Base-by-base conservation (phyloP, 2,329 filamentous ascomycete genomes). In the Pseudogymnoascus destructans region DNA sequence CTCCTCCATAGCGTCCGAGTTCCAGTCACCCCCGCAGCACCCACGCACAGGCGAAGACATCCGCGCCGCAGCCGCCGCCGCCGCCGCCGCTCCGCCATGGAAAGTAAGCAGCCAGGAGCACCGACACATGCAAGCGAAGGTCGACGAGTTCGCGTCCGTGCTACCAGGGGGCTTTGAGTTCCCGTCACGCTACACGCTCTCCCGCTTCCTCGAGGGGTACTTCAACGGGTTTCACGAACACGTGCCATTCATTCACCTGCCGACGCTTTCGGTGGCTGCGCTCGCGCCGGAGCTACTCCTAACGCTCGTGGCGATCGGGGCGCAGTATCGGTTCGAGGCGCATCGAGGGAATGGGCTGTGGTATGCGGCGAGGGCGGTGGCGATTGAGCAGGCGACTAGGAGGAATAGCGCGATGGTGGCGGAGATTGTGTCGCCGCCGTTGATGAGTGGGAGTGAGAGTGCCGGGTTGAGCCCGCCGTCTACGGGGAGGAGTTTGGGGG, bases 141-240 rank as follows among this genome's bases (percentile, higher is more conserved):
- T 85, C 0, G 76, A 80, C 17, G 80, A 84, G 61, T 85, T 85
- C 62, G 79, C 79, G 0, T 73, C 76, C 0, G 77, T 84, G 3
- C 68, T 85, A 19, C 79, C 82, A 0, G 73, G 71, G 57, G 80
- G 82, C 63, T 88, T 88, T 63, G 76, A 81, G 2, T 79, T 88
- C 55, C 85, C 85, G 1, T 87, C 84, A 3, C 78, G 85, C 2
- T 78, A 87, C 63, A 86, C 85, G 0, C 68, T 88, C 25, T 83
- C 81, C 2, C 73, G 85, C 32, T 88, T 87, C 61, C 70, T 88
- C 30, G 83, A 86, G 60, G 84, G 84, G 1, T 89, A 87, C 64
- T 79, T 87, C 57, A 80, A 77, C 59, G 84, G 84, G 0, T 87
- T 88, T 59, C 75, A 81, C 59, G 74, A 78, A 23, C 77, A 81